Base-by-base conservation (phyloP, 164 flowering plant species). In the Aristolochia californica region DNA sequence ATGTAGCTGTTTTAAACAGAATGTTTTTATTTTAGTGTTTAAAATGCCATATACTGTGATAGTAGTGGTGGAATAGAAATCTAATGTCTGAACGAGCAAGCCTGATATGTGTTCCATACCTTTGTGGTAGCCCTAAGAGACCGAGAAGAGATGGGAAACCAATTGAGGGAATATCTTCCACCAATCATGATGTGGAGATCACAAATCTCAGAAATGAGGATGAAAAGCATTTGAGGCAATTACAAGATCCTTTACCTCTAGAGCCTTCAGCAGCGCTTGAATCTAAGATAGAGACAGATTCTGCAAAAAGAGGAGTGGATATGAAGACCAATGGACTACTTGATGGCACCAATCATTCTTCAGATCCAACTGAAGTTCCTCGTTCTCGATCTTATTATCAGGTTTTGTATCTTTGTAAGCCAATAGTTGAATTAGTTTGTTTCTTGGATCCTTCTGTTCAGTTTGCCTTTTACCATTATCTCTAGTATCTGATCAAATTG, bases 111-210 rank as follows among this genome's bases (percentile, higher is more conserved):
- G 2, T 8, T 25, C 21, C 45, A 45, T 25, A 43, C 25, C 1
- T 60, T 20, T 52, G 2, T 56, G 12, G n/a, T 62, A 90, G 91
- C 66, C 91, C 88, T 20, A 87, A 90, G 74, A 81, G 85, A 72
- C 72, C 80, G 18, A 76, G 87, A 60, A 84, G 88, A 73, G 90
- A 81, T 77, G 86, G 80, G 15, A 84, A 77, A 64, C 78, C 71
- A 18, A 64, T 69, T 22, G 88, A 86, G 73, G 76, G 85, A 68
- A 71, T 65, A n/a, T 58, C 70, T 5, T 59, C 64, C 13, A 57
- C 70, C 56, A 69, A 57, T 21, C 55, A 38, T 65, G 69, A 75
- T 64, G 47, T 62, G 44, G 79, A 75, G 61, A 51, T 16, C 53
- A 58, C 53, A 38, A 73, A 70, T 24, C 62, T 20, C 55, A 12